Percentiles rank a stretch among this genome's conserved stretches.
These are phyloP conservation scores for Yamadazyma endophytica DNA, from an alignment of 805 yeast genomes.

Conservation along the genomic window DNA sequence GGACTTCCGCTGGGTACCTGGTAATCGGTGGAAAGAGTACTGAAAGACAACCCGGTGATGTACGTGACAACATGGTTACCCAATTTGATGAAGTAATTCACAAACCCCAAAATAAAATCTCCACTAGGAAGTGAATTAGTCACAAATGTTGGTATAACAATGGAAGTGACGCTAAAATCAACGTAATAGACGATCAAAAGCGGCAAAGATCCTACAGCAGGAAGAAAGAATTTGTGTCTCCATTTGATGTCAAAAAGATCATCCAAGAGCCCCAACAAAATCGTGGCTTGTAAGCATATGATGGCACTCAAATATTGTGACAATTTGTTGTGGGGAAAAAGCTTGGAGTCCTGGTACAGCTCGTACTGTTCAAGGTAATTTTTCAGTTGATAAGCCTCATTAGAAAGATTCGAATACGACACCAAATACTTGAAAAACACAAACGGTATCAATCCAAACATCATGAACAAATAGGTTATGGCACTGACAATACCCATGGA, in stretches of 20 bases:
- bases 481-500: conserved; percentile 90
- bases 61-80: conserved; percentile 29
- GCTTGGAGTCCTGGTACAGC: conserved; percentile 23
- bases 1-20: conserved; percentile 34
- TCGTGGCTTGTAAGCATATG: conserved; percentile 76
- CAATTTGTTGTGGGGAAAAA: conserved; percentile 77
- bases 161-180: conserved; percentile 88
- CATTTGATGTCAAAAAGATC: conserved; percentile 94
- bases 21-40: conserved; percentile 32
- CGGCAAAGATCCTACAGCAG: conserved; percentile 93
- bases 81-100: conserved; percentile 18
- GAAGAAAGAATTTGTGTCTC: conserved; percentile 95
- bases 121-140: conserved; percentile 27
- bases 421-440: conserved; percentile 74
- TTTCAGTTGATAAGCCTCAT: conserved; percentile 28
- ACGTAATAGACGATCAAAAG: conserved; percentile 85
- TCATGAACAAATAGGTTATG: conserved; percentile 69
- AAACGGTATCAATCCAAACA: conserved; percentile 86
- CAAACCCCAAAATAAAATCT: conserved; percentile 16
- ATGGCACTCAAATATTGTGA: conserved; percentile 85
- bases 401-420: conserved; percentile 34
- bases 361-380: conserved; percentile 33
- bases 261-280: conserved; percentile 84
- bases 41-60: conserved; percentile 35
- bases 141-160: conserved; percentile 73